These are phyloP conservation scores for Coniochaeta prunicola DNA, from an alignment of 2,329 filamentous ascomycete genomes.

Conservation along the genomic window DNA sequence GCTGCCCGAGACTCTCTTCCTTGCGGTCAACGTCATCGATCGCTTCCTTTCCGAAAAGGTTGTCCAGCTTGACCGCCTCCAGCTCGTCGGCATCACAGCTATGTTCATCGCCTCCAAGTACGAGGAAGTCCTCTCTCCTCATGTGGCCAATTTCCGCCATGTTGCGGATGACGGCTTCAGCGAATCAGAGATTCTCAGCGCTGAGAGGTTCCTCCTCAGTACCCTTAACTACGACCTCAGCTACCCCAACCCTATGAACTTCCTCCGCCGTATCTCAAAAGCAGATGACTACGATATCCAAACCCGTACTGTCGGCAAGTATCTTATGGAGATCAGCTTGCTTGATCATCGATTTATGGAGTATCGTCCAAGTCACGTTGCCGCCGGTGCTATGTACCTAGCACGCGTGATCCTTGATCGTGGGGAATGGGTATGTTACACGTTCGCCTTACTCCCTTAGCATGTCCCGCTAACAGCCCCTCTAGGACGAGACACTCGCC, in stretches of 20 bases:
- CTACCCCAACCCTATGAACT: constrained; percentile 99
- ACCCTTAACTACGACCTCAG: constrained; percentile 95
- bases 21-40: constrained; percentile 97
- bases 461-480: constrained; percentile 16
- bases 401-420: constrained; percentile 84
- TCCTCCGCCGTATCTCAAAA: constrained; percentile 96
- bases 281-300: constrained; percentile 99
- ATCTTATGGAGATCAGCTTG: constrained; percentile 93
- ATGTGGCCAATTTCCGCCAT: constrained; percentile 94
- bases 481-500: constrained; percentile 71
- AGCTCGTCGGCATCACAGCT: constrained; percentile 93
- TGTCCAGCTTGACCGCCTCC: constrained; percentile 90
- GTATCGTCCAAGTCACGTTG: constrained; percentile 82
- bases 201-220: constrained; percentile 89
- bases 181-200: constrained; percentile 89
- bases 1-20: constrained; percentile 90
- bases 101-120: constrained; percentile 99
- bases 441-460: neutral
- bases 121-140: constrained; percentile 93
- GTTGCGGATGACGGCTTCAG: constrained; percentile 96
- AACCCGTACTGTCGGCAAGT: constrained; percentile 94
- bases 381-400: constrained; percentile 91
- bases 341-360: constrained; percentile 91
- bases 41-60: constrained; percentile 94
- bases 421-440: constrained; percentile 72